phyloP scores from a whole-genome alignment of 2,329 filamentous ascomycete species.

The Akanthomyces uredinophilus region DNA sequence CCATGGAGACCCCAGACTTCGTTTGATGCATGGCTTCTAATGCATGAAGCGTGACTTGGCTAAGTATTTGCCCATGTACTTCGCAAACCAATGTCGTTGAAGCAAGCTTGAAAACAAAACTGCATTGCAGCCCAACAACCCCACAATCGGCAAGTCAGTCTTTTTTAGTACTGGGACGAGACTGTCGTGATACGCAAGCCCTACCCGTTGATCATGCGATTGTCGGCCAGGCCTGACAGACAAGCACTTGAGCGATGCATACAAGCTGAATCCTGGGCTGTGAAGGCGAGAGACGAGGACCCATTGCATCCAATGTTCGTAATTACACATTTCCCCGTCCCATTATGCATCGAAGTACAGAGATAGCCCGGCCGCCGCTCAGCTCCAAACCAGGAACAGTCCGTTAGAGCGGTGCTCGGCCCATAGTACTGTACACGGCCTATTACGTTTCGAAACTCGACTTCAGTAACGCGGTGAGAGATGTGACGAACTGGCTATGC shows the following conservation, averaged over 20 bases:
- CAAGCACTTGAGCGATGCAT: not conserved
- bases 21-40: not conserved
- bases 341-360: not conserved
- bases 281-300: not conserved
- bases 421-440: not conserved
- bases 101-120: constrained; percentile 9
- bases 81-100: not conserved
- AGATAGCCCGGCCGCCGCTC: not conserved
- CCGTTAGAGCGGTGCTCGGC: not conserved
- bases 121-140: constrained; percentile 14
- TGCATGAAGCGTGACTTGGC: constrained; percentile 3
- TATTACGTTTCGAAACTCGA: constrained; percentile 12
- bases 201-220: not conserved
- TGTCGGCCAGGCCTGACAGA: not conserved
- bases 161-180: not conserved
- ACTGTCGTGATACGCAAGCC: not conserved
- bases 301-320: not conserved
- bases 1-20: not conserved
- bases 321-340: not conserved
- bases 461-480: constrained; percentile 3
- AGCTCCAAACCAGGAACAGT: not conserved
- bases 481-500: constrained; percentile 1
- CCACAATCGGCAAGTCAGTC: not conserved
- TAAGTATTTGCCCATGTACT: not conserved
- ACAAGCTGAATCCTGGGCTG: not conserved